Conservation (phyloP, 352 stramenopile species). For the Plasmopara muralis region DNA sequence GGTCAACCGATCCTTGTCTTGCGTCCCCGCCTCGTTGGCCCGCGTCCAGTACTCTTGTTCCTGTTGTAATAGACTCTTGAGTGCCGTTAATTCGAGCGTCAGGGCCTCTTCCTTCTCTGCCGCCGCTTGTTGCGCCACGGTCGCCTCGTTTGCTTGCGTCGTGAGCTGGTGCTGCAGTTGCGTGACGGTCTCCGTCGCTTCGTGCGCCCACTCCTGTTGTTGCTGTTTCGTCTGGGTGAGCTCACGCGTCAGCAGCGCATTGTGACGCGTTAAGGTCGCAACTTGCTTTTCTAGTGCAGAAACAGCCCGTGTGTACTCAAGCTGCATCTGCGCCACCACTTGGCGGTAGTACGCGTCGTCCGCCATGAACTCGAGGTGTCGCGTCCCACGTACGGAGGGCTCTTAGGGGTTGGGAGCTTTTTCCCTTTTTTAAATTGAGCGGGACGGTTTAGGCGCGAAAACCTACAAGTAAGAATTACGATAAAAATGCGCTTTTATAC, state of each 20-base stretch:
- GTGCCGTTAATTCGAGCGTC: conserved; percentile 23
- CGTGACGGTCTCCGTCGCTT: conserved; percentile 9
- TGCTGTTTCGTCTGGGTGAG: conserved; percentile 14
- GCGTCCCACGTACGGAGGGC: not conserved
- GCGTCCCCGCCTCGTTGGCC: conserved; percentile 16
- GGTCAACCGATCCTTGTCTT: conserved; percentile 29
- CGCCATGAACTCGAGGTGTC: conserved; percentile 2
- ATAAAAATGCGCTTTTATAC: too few relatives aligned
- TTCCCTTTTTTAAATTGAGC: not conserved
- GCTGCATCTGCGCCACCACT: conserved; percentile 51
- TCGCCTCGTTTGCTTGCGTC: conserved; percentile 12
- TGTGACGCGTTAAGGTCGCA: conserved; percentile 37
- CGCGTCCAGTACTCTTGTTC: conserved; percentile 43
- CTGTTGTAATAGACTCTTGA: conserved; percentile 39
- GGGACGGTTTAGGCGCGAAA: not conserved
- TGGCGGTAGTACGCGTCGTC: conserved; percentile 41
- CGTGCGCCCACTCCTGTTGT: conserved; percentile 6
- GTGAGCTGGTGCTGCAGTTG: conserved; percentile 21
- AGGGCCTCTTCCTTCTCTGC: conserved; percentile 23
- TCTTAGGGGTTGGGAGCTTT: not conserved
- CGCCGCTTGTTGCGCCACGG: conserved; percentile 7
- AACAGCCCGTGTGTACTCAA: conserved; percentile 47
- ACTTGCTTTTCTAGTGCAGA: conserved; percentile 54
- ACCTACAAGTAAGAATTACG: not conserved
- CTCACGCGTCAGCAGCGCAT: conserved; percentile 34